phyloP scores from a whole-genome alignment of 345 rosid species.

The Viola odorata region DNA sequence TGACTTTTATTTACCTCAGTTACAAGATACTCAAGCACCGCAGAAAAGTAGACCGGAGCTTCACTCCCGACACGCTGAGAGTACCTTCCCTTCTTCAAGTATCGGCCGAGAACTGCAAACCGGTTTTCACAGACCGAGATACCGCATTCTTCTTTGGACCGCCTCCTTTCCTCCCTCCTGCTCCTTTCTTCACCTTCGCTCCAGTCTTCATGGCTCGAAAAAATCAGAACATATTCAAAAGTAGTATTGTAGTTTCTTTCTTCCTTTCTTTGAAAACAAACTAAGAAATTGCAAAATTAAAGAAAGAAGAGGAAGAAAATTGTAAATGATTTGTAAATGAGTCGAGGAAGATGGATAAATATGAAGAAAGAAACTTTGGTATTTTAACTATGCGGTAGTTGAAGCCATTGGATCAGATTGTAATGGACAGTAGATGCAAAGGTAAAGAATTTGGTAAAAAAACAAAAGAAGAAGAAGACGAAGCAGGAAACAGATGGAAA shows the following conservation, averaged over 20 bases:
- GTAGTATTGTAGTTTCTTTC: not conserved
- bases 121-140: slow-evolving; percentile 32
- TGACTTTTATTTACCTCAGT: slow-evolving; percentile 26
- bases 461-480: no score
- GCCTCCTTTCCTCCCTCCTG: slow-evolving; percentile 37
- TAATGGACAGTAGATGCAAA: slow-evolving; percentile 6
- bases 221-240: not conserved
- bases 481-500: no score
- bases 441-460: no score
- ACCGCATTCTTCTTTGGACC: slow-evolving; percentile 42
- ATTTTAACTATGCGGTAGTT: not conserved
- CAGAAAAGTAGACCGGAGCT: slow-evolving; percentile 39
- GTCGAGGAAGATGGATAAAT: no score
- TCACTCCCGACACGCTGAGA: slow-evolving; percentile 34
- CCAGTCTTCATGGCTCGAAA: slow-evolving; percentile 17
- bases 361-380: no score
- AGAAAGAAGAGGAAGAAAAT: no score
- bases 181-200: slow-evolving; percentile 35
- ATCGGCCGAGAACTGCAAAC: slow-evolving; percentile 37
- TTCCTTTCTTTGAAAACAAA: not conserved
- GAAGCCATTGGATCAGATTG: slow-evolving; percentile 16
- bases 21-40: slow-evolving; percentile 40
- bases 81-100: slow-evolving; percentile 39
- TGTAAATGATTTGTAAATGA: no score
- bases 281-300: no score